phyloP scores from a whole-genome alignment of 2,329 filamentous ascomycete species.

The Macrophomina pseudophaseolina region DNA sequence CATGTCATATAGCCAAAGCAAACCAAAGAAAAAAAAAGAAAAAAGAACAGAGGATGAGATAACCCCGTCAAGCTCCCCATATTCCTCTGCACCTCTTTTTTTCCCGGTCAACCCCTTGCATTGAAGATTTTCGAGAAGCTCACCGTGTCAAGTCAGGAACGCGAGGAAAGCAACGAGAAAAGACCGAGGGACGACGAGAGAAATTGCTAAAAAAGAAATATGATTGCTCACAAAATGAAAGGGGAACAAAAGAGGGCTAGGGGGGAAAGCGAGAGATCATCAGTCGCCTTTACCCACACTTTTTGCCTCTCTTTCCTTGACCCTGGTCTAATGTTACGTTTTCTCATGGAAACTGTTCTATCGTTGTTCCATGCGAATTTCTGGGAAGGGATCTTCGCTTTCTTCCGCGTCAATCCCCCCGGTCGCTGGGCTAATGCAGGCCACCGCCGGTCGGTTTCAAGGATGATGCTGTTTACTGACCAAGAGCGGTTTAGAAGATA shows the following conservation, averaged over 20 bases:
- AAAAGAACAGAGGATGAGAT: not conserved
- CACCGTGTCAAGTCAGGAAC: constrained; percentile 1
- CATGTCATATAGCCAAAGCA: constrained; percentile 14
- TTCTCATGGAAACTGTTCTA: not conserved
- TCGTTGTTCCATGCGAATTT: not conserved
- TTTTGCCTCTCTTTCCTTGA: not conserved
- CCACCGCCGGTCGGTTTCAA: not conserved
- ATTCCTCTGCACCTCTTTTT: not conserved
- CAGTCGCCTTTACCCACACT: not conserved
- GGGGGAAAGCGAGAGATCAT: not conserved
- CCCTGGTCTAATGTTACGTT: constrained; percentile 9
- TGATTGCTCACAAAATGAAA: constrained; percentile 10
- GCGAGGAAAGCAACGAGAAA: constrained; percentile 2
- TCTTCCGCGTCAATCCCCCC: too few species aligned
- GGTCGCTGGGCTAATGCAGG: constrained; percentile 12
- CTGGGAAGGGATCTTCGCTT: not conserved
- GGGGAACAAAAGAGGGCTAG: not conserved
- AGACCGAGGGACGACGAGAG: not conserved
- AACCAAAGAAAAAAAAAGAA: not conserved
- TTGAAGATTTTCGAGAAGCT: constrained; percentile 10
- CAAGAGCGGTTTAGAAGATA: not conserved
- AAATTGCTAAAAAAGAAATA: not conserved
- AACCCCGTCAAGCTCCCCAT: constrained; percentile 1
- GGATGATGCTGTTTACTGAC: not conserved
- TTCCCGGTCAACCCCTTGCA: not conserved